Conservation (phyloP, 495 filamentous ascomycete species). For the Penicillium argentinense region DNA sequence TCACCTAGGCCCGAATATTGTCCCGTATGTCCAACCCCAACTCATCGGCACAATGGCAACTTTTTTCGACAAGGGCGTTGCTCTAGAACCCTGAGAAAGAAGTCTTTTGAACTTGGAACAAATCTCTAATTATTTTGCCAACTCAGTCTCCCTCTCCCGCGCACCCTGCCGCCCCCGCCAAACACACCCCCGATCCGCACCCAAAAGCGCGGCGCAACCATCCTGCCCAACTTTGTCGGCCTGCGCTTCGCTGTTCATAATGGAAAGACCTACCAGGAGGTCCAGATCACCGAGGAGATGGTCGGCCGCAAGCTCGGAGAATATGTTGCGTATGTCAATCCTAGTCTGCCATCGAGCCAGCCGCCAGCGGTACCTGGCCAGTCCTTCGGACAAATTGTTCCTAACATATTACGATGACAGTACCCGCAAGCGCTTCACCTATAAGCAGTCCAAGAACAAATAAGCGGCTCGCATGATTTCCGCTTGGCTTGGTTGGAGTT, state of each 20-base stretch:
- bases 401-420: conserved; percentile 40
- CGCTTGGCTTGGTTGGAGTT: not conserved
- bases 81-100: too few species aligned
- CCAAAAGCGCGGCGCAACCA: conserved; percentile 86
- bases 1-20: conserved; percentile 51
- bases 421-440: conserved; percentile 83
- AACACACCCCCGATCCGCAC: conserved; percentile 79
- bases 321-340: conserved; percentile 75
- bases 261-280: conserved; percentile 88
- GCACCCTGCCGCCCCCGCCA: conserved; percentile 47
- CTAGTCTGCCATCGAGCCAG: too few species aligned
- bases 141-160: conserved; percentile 44
- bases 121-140: not conserved
- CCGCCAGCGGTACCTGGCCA: not conserved
- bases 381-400: not conserved
- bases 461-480: conserved; percentile 33
- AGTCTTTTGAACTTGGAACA: too few species aligned
- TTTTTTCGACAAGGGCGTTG: too few species aligned
- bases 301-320: conserved; percentile 97
- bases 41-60: not conserved
- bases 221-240: conserved; percentile 94
- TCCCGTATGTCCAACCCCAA: conserved; percentile 45
- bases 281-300: conserved; percentile 94
- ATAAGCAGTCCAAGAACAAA: conserved; percentile 76
- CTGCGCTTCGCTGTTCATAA: conserved; percentile 92